These are phyloP conservation scores for Aspergillus amoenus DNA, from an alignment of 2,329 filamentous ascomycete species.

Conservation along the genomic window DNA sequence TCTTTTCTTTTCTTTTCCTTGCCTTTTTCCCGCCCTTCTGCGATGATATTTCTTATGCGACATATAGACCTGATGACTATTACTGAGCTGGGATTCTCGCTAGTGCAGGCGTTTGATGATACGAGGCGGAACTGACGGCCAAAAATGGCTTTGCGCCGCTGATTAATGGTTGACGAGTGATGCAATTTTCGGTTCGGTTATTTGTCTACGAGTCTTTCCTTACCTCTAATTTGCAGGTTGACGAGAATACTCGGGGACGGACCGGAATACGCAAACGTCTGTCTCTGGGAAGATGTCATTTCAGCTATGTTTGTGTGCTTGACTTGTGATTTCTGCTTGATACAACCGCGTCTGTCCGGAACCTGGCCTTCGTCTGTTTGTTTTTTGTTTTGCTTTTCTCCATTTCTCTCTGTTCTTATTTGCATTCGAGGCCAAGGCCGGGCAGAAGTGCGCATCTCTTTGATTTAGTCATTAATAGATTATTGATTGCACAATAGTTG, in stretches of 20 bases:
- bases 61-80: constrained; percentile 23
- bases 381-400: constrained; percentile 13
- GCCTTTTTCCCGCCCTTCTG: neutral
- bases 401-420: constrained; percentile 14
- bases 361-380: constrained; percentile 25
- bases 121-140: constrained; percentile 5
- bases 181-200: constrained; percentile 16
- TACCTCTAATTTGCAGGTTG: constrained; percentile 3
- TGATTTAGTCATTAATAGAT: constrained; percentile 9
- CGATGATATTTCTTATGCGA: constrained; percentile 14
- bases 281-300: neutral
- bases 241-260: neutral
- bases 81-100: constrained; percentile 17
- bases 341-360: constrained; percentile 49
- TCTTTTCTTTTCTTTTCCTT: constrained; percentile 5
- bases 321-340: constrained; percentile 40
- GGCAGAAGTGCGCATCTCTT: constrained; percentile 48
- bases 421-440: constrained; percentile 34
- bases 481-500: neutral
- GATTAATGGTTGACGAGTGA: constrained; percentile 18
- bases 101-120: constrained; percentile 21
- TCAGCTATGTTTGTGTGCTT: constrained; percentile 28
- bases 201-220: constrained; percentile 10
- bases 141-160: constrained; percentile 8
- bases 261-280: constrained; percentile 3